Conservation (phyloP, 108 stramenopile genomes). For the Nitzschia palea region DNA sequence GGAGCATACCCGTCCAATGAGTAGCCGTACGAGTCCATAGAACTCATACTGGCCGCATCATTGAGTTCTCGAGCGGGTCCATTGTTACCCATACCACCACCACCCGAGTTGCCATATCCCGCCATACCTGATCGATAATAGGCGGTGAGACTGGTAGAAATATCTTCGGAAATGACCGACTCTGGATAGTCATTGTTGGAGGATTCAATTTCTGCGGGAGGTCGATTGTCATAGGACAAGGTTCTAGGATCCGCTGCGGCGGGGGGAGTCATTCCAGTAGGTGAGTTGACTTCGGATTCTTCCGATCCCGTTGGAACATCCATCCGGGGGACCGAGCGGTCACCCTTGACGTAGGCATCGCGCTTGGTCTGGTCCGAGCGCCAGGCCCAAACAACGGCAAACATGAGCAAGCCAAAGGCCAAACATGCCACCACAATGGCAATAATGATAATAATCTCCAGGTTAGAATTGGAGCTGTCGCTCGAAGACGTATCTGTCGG, state of each 20-base stretch:
- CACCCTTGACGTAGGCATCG: conserved; percentile 21
- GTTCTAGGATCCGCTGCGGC: neutral
- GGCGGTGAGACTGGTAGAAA: conserved; percentile 50
- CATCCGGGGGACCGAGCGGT: neutral
- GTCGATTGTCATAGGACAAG: neutral
- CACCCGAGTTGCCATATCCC: conserved; percentile 9
- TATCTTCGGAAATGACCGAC: conserved; percentile 35
- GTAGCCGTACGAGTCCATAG: conserved; percentile 67
- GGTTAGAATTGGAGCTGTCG: neutral
- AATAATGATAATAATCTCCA: conserved; percentile 57
- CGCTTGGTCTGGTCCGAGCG: conserved; percentile 35
- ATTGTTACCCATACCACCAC: neutral
- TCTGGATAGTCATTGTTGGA: conserved; percentile 21
- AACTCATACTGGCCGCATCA: conserved; percentile 53
- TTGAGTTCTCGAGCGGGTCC: conserved; percentile 5
- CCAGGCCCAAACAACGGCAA: conserved; percentile 63
- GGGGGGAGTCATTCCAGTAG: neutral
- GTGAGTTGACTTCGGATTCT: neutral
- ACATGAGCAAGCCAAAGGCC: conserved; percentile 48
- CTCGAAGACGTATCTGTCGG: neutral
- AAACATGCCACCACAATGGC: conserved; percentile 61
- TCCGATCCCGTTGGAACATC: neutral
- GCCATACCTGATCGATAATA: conserved; percentile 47
- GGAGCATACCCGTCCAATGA: conserved; percentile 62
- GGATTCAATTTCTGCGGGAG: neutral